A percentile compares a stretch with the other conserved stretches of the same genome.
Evolutionary conservation across 176 grass and related monocot genomes (phyloP).

Genomic region (Carex kokanica): DNA sequence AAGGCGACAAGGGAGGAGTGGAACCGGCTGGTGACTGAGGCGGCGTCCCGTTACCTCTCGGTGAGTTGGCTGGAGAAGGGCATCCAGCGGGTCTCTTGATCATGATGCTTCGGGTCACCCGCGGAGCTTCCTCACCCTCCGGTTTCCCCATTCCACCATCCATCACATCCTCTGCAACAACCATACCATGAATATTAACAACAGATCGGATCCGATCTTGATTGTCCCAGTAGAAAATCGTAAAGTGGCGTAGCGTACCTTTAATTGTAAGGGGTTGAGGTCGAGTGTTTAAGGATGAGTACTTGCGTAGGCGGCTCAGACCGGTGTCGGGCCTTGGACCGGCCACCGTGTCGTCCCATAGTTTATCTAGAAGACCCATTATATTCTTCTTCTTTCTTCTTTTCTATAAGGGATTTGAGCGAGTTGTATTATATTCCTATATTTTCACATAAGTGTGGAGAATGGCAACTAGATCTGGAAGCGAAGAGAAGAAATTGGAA

Average conservation of each 20-base stretch:
- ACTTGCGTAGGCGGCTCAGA: constrained; percentile 82
- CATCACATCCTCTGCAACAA: constrained; percentile 44
- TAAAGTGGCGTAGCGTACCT: not conserved
- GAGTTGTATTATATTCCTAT: not conserved
- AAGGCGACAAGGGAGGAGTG: constrained; percentile 75
- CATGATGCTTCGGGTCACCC: constrained; percentile 97
- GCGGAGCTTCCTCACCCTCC: constrained; percentile 47
- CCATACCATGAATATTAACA: not conserved
- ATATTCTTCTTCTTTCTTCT: not conserved
- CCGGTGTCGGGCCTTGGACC: constrained; percentile 85
- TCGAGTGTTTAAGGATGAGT: constrained; percentile 39
- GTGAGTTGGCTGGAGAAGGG: constrained; percentile 46
- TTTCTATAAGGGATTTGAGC: not conserved
- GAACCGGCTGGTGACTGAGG: constrained; percentile 57
- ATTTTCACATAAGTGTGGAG: not conserved
- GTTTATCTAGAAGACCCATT: constrained; percentile 89
- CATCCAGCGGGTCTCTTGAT: constrained; percentile 83
- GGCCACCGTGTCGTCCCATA: constrained; percentile 91
- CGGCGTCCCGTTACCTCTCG: constrained; percentile 56
- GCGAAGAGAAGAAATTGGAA: not conserved
- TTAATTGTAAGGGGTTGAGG: constrained; percentile 15
- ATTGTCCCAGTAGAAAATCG: constrained; percentile 3
- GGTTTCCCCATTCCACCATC: constrained; percentile 32
- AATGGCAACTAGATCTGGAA: constrained; percentile 27
- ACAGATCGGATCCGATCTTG: constrained; percentile 33